Evolutionary conservation across 148 eudicot species (phyloP).

Genomic region (Selenicereus undatus): DNA sequence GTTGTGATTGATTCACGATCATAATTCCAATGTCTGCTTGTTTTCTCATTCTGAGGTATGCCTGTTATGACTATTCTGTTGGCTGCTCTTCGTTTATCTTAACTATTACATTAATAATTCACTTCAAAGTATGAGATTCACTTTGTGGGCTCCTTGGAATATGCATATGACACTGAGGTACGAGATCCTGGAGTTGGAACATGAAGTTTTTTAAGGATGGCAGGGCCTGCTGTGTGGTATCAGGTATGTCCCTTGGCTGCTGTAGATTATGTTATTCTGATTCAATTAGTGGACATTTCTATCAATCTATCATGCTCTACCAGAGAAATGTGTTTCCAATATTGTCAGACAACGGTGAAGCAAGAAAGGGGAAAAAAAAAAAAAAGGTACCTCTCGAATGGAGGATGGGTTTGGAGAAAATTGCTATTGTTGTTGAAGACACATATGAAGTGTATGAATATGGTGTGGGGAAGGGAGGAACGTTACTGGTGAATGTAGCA

Average conservation of each 20-base stretch:
- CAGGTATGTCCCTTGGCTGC: too few species aligned
- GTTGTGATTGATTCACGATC: not conserved
- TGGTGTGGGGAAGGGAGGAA: too few species aligned
- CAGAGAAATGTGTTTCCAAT: not conserved
- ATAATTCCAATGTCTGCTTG: not conserved
- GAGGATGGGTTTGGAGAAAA: not conserved
- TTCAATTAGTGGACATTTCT: too few species aligned
- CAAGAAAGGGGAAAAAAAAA: too few species aligned
- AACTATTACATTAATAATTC: not conserved
- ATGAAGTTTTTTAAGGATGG: too few species aligned
- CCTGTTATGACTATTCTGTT: not conserved
- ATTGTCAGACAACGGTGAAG: not conserved
- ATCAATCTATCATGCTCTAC: too few species aligned
- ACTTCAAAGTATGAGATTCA: not conserved
- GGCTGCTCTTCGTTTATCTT: not conserved
- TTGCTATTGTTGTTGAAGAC: not conserved
- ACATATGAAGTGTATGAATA: not conserved
- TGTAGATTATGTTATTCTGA: too few species aligned
- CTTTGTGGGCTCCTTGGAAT: not conserved
- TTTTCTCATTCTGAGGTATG: not conserved
- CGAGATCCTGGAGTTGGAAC: not conserved
- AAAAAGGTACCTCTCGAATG: too few species aligned
- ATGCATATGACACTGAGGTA: not conserved
- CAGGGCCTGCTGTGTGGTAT: too few species aligned
- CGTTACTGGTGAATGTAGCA: too few species aligned